Evolutionary conservation across 345 rosid species (phyloP), one percentile per base, ranked within the genome.

Genomic region (Acer campestre): DNA sequence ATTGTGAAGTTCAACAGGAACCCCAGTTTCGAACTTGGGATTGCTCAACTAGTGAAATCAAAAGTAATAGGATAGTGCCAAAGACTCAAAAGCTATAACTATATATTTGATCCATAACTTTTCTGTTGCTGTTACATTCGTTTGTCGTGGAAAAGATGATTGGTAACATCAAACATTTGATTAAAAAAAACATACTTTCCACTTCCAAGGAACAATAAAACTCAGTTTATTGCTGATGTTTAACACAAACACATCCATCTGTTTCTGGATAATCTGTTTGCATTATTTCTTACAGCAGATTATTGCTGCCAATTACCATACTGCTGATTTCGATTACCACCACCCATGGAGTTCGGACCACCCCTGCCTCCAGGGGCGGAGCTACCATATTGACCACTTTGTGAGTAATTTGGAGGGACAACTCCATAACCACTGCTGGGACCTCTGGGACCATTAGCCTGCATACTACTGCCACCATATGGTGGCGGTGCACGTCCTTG

Each of bases 401-500:
- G 98, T 67, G 91, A 77, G 77, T 91, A 89, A 79, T 88, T 92
- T 31, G 94, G 91, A 70, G 90, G 90, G 55, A 87, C 93, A 61
- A 82, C 94, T 49, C 92, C 95, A 74, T 93, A 95, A 2, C 88
- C 84, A 20, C 91, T 89, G 18, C 88, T 82, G 63, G 63, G 63
- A 59, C 25, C 63, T 20, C 63, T n/a, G 13, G 63, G 63, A 20
- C 20, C 63, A 1, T 59, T 59, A 7, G 63, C 63, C 63, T 59
- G 27, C 88, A 90, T 79, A 71, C 90, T 88, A 78, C 90, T 83
- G 31, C 94, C 88, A 22, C 82, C 90, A 66, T 94, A 92, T 5
- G 95, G 94, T 22, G 95, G 95, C 20, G 89, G 97, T 11, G 84
- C 95, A 0, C 92, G 89, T 3, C 97, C 96, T 75, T 94, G 99